Evolutionary conservation across 495 filamentous ascomycete genomes (phyloP).

Genomic region (Penicillium lividum): DNA sequence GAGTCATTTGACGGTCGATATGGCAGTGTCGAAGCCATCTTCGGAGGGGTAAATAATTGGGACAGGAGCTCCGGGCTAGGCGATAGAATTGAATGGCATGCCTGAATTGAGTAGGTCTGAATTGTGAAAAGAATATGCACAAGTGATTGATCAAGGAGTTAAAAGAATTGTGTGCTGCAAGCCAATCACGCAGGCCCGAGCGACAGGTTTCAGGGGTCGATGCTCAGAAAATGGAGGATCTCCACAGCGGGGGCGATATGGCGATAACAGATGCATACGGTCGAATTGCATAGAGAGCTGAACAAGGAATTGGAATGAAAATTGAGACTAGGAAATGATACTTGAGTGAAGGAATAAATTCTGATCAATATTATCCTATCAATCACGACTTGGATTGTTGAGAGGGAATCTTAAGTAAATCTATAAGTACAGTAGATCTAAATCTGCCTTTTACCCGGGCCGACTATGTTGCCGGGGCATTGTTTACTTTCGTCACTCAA

Average conservation of each 20-base stretch:
- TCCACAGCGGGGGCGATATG: conserved; percentile 36
- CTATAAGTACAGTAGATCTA: too few relatives aligned
- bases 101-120: conserved; percentile 11
- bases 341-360: too few relatives aligned
- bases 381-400: too few relatives aligned
- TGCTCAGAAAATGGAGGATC: conserved; percentile 30
- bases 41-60: conserved; percentile 19
- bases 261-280: conserved; percentile 25
- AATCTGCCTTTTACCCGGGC: conserved; percentile 31
- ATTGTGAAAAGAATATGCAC: background rate
- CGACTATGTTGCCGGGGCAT: conserved; percentile 33
- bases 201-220: conserved; percentile 6
- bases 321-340: too few relatives aligned
- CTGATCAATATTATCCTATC: background rate
- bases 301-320: too few relatives aligned
- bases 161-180: background rate
- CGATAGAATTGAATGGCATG: conserved; percentile 17
- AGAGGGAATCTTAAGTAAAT: too few relatives aligned
- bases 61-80: conserved; percentile 16
- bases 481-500: conserved; percentile 20
- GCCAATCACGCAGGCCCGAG: conserved; percentile 5
- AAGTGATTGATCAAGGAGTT: background rate
- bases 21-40: conserved; percentile 48
- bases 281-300: background rate
- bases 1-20: conserved; percentile 48